Base-by-base conservation (phyloP, 306 rosid species). In the Glycine latifolia region DNA sequence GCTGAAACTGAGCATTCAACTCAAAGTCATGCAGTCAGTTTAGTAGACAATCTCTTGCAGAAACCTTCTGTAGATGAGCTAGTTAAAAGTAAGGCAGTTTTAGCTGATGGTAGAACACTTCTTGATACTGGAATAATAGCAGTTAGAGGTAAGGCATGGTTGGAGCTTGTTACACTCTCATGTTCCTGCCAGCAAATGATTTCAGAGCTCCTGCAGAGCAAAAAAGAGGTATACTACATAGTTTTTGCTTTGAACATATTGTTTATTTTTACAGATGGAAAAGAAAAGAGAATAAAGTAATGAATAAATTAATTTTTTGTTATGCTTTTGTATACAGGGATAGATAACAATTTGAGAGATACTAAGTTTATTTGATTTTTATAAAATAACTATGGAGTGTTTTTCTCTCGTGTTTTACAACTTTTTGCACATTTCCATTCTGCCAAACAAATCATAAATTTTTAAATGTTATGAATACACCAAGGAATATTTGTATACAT, bases 111-210 rank as follows among this genome's bases (percentile, higher is more conserved):
- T 65, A 93, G 97, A 86, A 79, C 97, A 56, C 95, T 93, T 79
- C 99, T 95, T 79, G 97, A 95, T 77, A 93, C 97, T 14, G 99
- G 99, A 81, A 87, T 95, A 78, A 93, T 93, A 88, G 97, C 97
- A 33, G 92, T 91, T 79, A 93, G 92, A 87, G 99, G 99, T 82
- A 87, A 90, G 89, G 99, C 94, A 15, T 95, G 99, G 99, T 78
- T 76, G 84, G 97, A 93, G 84, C 93, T 93, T 84, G 97, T 85
- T 84, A 75, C 78, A 63, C 95, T 95, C 75, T 90, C 97, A 48
- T 90, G 90, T 78, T 89, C 92, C 87, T 87, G 87, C 77, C 90
- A 85, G 76, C 81, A 87, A 67, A 86, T 95, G 95, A 91, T 95
- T 88, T 84, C 90, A 68, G 93, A 89, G 80, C 97, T 95, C 71